Conservation (phyloP, 2,329 filamentous ascomycete genomes). For the Penicillium sp. region DNA sequence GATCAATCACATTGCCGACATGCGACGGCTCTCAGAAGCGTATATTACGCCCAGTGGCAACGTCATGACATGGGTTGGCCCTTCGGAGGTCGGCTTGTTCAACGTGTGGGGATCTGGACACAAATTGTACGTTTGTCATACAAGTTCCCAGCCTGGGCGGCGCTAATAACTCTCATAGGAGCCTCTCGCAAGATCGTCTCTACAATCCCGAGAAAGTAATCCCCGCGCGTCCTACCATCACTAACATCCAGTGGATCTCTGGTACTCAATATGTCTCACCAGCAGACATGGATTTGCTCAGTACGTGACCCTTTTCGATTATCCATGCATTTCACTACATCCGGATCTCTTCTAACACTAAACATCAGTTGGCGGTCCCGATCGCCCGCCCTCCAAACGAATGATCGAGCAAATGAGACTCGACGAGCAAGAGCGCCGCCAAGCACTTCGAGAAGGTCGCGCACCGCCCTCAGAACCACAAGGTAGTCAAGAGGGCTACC, state of each 20-base stretch:
- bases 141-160: background rate
- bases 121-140: constrained; percentile 58
- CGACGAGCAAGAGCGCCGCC: constrained; percentile 67
- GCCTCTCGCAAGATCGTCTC: constrained; percentile 70
- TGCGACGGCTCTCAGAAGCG: constrained; percentile 71
- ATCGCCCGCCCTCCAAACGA: constrained; percentile 84
- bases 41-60: constrained; percentile 79
- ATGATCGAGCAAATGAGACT: constrained; percentile 81
- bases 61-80: constrained; percentile 85
- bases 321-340: background rate
- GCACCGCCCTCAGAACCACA: constrained; percentile 37
- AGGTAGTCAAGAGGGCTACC: constrained; percentile 68
- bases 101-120: constrained; percentile 81
- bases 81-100: constrained; percentile 82
- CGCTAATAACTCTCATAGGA: constrained; percentile 42
- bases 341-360: constrained; percentile 10
- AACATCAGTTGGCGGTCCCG: constrained; percentile 73
- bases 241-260: constrained; percentile 93
- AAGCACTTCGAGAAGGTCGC: constrained; percentile 46
- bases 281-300: constrained; percentile 84
- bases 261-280: constrained; percentile 91
- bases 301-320: constrained; percentile 40
- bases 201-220: constrained; percentile 76
- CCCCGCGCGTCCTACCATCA: constrained; percentile 88
- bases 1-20: constrained; percentile 72